These are phyloP conservation scores for Albizia julibrissin DNA, from an alignment of 306 rosid genomes.

Conservation along the genomic window DNA sequence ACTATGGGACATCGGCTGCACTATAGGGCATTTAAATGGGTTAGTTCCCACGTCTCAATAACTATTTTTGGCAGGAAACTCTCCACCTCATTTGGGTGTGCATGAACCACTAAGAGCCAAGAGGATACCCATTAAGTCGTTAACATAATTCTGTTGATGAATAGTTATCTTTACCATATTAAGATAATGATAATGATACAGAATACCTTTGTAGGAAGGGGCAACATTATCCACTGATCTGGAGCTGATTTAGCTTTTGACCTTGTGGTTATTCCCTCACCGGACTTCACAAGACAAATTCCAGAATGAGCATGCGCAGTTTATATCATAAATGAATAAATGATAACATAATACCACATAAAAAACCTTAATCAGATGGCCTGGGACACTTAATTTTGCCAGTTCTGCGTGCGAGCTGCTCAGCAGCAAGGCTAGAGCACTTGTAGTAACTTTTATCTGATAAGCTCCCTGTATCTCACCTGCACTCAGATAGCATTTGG, in stretches of 20 bases:
- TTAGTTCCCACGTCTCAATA: background rate
- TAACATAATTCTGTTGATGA: background rate
- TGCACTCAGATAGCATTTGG: constrained; percentile 40
- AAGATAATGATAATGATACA: background rate
- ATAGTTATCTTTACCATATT: background rate
- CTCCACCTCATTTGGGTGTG: background rate
- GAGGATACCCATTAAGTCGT: background rate
- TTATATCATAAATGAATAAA: constrained; percentile 12
- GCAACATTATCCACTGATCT: constrained; percentile 84
- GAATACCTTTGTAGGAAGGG: constrained; percentile 84
- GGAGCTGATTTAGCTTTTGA: constrained; percentile 88
- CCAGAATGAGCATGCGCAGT: constrained; percentile 32
- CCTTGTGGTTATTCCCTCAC: constrained; percentile 79
- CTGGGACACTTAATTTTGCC: constrained; percentile 62
- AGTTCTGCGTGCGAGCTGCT: constrained; percentile 67
- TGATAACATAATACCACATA: background rate
- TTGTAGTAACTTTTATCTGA: constrained; percentile 91
- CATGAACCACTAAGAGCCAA: background rate
- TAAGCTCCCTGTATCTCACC: constrained; percentile 94
- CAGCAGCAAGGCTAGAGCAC: constrained; percentile 83
- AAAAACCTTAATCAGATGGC: constrained; percentile 70
- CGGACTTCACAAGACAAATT: constrained; percentile 50
- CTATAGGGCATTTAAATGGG: background rate
- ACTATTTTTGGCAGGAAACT: background rate
- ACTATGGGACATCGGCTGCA: background rate